Evolutionary conservation across 2,329 filamentous ascomycete genomes (phyloP).

Genomic region (Aspergillus candidus): DNA sequence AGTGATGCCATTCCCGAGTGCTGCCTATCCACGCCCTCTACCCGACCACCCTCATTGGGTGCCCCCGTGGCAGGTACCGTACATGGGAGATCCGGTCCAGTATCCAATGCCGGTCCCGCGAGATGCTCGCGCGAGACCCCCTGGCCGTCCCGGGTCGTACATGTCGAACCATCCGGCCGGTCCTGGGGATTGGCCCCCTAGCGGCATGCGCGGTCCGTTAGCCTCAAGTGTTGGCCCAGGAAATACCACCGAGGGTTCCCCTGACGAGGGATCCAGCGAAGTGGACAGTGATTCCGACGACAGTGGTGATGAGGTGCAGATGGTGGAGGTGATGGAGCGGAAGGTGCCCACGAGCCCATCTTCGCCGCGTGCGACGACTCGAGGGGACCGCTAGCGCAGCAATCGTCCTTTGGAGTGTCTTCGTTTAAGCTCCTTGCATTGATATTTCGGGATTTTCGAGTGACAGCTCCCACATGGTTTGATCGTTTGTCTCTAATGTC

Average conservation of each 20-base stretch:
- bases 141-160: slow-evolving; percentile 17
- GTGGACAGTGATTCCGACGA: slow-evolving; percentile 16
- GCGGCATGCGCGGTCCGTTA: slow-evolving; percentile 10
- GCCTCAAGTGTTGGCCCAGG: slow-evolving; percentile 13
- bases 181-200: slow-evolving; percentile 14
- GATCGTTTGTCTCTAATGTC: slow-evolving; percentile 4
- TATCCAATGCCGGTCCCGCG: slow-evolving; percentile 26
- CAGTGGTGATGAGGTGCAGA: slow-evolving; percentile 29
- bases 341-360: slow-evolving; percentile 15
- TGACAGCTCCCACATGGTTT: slow-evolving; percentile 7
- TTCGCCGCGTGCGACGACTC: slow-evolving; percentile 15
- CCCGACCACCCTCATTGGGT: slow-evolving; percentile 46
- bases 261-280: slow-evolving; percentile 14
- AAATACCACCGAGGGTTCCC: slow-evolving; percentile 14
- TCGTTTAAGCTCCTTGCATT: background rate
- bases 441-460: slow-evolving; percentile 4
- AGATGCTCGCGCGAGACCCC: slow-evolving; percentile 27
- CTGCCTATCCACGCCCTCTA: slow-evolving; percentile 34
- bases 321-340: slow-evolving; percentile 26
- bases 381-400: slow-evolving; percentile 19
- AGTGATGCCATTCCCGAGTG: slow-evolving; percentile 33
- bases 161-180: slow-evolving; percentile 18
- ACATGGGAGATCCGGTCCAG: slow-evolving; percentile 24
- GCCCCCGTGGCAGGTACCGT: slow-evolving; percentile 31
- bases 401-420: slow-evolving; percentile 12